Evolutionary conservation across 768 basidiomycete species (phyloP), one percentile per base, ranked within the genome.

Genomic region (Rhodotorula babjevae): DNA sequence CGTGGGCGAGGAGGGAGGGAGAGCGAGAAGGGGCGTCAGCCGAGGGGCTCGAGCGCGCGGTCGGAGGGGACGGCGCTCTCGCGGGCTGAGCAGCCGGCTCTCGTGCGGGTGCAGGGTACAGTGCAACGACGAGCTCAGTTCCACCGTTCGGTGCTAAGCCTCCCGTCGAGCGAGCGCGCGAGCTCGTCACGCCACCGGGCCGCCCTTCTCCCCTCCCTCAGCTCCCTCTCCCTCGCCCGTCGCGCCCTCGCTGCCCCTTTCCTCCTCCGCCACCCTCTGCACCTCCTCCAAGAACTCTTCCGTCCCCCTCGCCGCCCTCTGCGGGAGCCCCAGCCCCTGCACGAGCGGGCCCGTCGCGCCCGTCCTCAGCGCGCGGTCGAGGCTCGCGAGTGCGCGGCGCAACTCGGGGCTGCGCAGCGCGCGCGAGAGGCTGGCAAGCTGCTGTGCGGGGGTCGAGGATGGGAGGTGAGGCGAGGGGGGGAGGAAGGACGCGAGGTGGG

Each of bases 21-120:
- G 12, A 36, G 36, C 36, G 9, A 36, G 36, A 36, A 36, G n/a
- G n/a, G n/a, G n/a, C n/a, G n/a, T n/a, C n/a, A n/a, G n/a, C 21
- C 29, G 73, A 77, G 14, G 78, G 79, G 1, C 81, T 81, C 57
- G 18, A 23, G 19, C 47, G 47, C 47, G 47, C 47, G 18, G 11
- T 6, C 25, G 9, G 44, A 2, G 44, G 44, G 6, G 44, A 11
- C 44, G 44, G 44, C 14, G 12, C 12, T 46, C 12, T 12, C 44
- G 44, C 5, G 44, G 44, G 44, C 2, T 11, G 18, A 46, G 44
- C 12, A 46, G 44, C 14, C 12, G 44, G 44, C 44, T 18, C 14
- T 46, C 44, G 14, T 9, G 36, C n/a, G n/a, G n/a, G n/a, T n/a
- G n/a, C n/a, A n/a, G n/a, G n/a, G n/a, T n/a, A n/a, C n/a, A n/a